Evolutionary conservation across 2,329 filamentous ascomycete genomes (phyloP), one percentile per base, ranked within the genome.

Genomic region (Colletotrichum cereale): DNA sequence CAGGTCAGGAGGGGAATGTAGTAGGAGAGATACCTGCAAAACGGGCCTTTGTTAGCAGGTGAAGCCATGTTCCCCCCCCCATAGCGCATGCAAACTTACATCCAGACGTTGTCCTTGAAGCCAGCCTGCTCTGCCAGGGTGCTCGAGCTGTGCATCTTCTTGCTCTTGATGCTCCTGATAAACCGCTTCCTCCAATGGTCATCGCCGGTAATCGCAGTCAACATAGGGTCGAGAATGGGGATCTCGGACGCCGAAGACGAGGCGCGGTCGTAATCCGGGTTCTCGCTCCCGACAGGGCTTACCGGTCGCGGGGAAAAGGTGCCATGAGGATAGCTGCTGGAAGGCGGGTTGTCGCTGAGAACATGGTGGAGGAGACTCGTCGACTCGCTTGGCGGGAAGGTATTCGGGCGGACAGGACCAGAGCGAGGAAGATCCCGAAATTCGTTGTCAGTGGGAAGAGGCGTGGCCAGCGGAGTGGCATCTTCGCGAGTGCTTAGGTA

Each of bases 1-100:
- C 96, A 99, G 74, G 92, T 95, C 75, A 97, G 84, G 73, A 95
- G 93, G 0, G 96, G 96, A 56, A 99, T 86, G 79, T 99, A 99
- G 84, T 99, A 98, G 5, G 92, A 91, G 73, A 98, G 82, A 79
- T 98, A 98, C 89, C 92, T 95, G 72, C 12, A 34, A 11, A 69
- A 36, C 55, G 62, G 18, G 29, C 56, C 29, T 12, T 24, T 10
- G 42, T 72, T 42, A 73, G 48, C 44, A 12, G 31, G 48, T 12
- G 26, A 36, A 24, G 8, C 29, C 29, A 11, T 47, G 44, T 7
- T 12, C n/a, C 14, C 21, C 3, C 31, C 24, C 21, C 3, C 31
- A 11, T 11, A 2, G 8, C 34, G 21, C 5, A 24, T 10, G n/a
- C 34, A 16, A 40, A 26, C 60, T 75, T 84, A 95, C 94, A 97